phyloP scores from a whole-genome alignment of 2,329 filamentous ascomycete species.

The Phaeosphaeriaceae sp. region DNA sequence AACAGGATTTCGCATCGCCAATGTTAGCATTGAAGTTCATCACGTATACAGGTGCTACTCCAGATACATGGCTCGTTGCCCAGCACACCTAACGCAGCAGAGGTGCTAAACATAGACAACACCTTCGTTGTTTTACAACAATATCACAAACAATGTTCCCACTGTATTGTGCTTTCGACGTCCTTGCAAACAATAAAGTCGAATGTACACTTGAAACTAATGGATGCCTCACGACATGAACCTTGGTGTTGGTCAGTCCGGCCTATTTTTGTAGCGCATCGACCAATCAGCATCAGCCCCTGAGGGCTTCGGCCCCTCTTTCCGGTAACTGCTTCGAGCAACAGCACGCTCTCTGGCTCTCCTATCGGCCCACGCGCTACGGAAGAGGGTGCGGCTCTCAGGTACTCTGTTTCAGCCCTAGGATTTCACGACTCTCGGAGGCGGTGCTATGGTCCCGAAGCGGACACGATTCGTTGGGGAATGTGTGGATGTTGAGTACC shows the following conservation, averaged over 20 bases:
- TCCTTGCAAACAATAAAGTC: conserved; percentile 14
- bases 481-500: conserved; percentile 30
- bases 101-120: not conserved
- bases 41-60: not conserved
- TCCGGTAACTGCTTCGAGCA: conserved; percentile 19
- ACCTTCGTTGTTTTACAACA: not conserved
- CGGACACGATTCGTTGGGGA: conserved; percentile 35
- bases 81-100: not conserved
- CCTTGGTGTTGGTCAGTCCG: conserved; percentile 23
- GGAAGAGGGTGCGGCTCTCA: conserved; percentile 33
- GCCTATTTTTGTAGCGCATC: conserved; percentile 8
- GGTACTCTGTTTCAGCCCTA: conserved; percentile 38
- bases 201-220: conserved; percentile 20
- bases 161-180: not conserved
- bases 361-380: conserved; percentile 35
- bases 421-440: conserved; percentile 32
- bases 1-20: not conserved
- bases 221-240: conserved; percentile 22
- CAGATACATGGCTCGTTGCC: not conserved
- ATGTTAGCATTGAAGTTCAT: not conserved
- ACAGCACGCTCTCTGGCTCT: conserved; percentile 30
- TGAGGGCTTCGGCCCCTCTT: conserved; percentile 39
- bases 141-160: not conserved
- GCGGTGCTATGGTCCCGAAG: conserved; percentile 32
- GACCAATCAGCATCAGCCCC: conserved; percentile 24